These are phyloP conservation scores for Irpex rosettiformis DNA, from an alignment of 1,284 basidiomycete genomes.

Conservation along the genomic window DNA sequence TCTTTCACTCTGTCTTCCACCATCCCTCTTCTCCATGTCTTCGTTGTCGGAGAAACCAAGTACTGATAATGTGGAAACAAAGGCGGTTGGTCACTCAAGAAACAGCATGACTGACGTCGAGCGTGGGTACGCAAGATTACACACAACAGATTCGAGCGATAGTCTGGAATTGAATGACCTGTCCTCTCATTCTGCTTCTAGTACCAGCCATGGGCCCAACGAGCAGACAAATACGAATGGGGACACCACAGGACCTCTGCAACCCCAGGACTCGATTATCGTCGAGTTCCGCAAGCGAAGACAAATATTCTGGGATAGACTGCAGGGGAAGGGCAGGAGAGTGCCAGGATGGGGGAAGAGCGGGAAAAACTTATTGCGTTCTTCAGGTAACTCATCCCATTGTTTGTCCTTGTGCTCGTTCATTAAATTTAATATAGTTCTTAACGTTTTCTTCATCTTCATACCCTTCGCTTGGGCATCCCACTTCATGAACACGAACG, in stretches of 20 bases:
- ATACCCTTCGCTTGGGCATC: constrained; percentile 63
- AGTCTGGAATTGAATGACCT: neutral
- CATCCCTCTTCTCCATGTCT: neutral
- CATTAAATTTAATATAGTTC: constrained; percentile 3
- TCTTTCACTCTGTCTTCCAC: neutral
- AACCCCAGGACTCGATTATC: neutral
- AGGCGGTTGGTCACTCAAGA: neutral
- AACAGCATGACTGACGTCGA: constrained; percentile 9
- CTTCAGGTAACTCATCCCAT: constrained; percentile 45
- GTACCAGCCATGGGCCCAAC: neutral
- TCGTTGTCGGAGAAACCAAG: neutral
- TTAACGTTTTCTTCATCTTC: constrained; percentile 56
- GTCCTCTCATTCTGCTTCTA: neutral
- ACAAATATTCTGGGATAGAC: constrained; percentile 40
- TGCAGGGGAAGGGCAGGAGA: constrained; percentile 47
- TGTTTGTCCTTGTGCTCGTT: neutral
- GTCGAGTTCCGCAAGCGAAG: neutral
- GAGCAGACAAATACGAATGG: neutral
- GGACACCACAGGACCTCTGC: neutral
- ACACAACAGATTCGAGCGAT: constrained; percentile 1
- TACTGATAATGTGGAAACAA: neutral
- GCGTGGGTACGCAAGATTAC: constrained; percentile 11
- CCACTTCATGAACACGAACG: constrained; percentile 37
- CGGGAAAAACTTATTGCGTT: constrained; percentile 40
- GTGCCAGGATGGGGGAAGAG: constrained; percentile 44